phyloP scores from a whole-genome alignment of 176 grass and related monocot species.

The Avena atlantica region DNA sequence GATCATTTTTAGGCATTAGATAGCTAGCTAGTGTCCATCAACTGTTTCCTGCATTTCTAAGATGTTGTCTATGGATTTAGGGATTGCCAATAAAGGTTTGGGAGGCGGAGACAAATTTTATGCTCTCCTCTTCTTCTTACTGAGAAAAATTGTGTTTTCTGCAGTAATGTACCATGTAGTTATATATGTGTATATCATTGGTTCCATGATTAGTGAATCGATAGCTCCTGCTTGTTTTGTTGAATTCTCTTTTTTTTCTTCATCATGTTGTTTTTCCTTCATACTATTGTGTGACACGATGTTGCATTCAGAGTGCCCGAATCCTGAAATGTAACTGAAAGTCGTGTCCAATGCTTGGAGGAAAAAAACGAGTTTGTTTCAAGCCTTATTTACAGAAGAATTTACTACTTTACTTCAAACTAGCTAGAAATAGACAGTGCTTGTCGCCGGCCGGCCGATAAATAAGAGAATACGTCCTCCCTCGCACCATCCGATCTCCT shows the following conservation, averaged over 20 bases:
- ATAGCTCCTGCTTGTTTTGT: constrained; percentile 11
- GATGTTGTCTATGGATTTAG: constrained; percentile 26
- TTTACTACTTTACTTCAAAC: no score
- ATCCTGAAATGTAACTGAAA: not conserved
- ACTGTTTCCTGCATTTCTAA: constrained; percentile 41
- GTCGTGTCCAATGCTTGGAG: not conserved
- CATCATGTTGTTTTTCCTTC: no score
- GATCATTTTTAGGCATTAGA: constrained; percentile 38
- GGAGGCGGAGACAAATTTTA: constrained; percentile 56
- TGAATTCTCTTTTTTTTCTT: not conserved
- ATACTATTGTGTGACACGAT: not conserved
- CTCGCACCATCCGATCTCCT: no score
- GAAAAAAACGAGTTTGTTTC: not conserved
- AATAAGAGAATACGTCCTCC: no score
- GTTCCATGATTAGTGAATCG: constrained; percentile 17
- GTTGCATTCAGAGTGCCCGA: not conserved
- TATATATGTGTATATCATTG: not conserved
- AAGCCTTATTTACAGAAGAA: no score
- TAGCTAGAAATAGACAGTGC: no score
- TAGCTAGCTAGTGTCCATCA: constrained; percentile 31
- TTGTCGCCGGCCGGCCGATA: no score
- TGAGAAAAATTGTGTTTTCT: constrained; percentile 3
- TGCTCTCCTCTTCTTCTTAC: constrained; percentile 56
- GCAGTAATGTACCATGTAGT: not conserved
- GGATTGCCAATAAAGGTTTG: constrained; percentile 31